phyloP scores from a whole-genome alignment of 1,139 yeast species.

The Komagataea norvegica region DNA sequence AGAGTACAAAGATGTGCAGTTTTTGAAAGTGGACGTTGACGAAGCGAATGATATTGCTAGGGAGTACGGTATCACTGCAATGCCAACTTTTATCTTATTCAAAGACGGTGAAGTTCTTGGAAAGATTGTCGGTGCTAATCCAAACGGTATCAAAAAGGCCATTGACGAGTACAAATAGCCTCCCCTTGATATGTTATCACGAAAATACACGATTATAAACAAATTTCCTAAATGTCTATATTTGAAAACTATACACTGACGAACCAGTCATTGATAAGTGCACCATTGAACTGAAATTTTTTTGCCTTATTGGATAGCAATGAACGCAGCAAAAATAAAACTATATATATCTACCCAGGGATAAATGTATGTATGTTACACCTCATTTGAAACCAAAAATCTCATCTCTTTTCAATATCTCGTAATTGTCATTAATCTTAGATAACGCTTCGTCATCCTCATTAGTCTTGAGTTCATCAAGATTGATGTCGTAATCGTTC shows the following conservation, averaged over 20 bases:
- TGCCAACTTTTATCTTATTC: constrained; percentile 84
- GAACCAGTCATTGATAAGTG: no score
- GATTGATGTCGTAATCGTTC: constrained; percentile 19
- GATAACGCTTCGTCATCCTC: constrained; percentile 11
- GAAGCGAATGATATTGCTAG: constrained; percentile 61
- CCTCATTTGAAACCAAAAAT: constrained; percentile 12
- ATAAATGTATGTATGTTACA: constrained; percentile 1
- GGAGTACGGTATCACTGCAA: constrained; percentile 66
- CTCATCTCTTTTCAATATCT: constrained; percentile 23
- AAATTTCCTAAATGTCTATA: not conserved
- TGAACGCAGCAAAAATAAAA: not conserved
- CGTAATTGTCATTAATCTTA: constrained; percentile 22
- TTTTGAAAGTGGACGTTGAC: constrained; percentile 81
- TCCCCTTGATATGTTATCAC: not conserved
- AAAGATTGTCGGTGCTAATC: constrained; percentile 77
- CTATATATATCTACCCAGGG: not conserved
- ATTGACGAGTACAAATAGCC: constrained; percentile 29
- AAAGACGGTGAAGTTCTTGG: constrained; percentile 60
- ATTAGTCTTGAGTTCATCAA: constrained; percentile 12
- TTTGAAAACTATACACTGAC: not conserved
- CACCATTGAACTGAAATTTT: no score
- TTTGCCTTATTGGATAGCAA: no score
- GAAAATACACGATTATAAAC: not conserved
- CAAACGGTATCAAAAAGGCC: constrained; percentile 38
- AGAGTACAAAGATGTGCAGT: constrained; percentile 42